Percentiles rank a stretch among this genome's conserved stretches.
phyloP scores from a whole-genome alignment of 495 filamentous ascomycete species.

The Extremus antarcticus region DNA sequence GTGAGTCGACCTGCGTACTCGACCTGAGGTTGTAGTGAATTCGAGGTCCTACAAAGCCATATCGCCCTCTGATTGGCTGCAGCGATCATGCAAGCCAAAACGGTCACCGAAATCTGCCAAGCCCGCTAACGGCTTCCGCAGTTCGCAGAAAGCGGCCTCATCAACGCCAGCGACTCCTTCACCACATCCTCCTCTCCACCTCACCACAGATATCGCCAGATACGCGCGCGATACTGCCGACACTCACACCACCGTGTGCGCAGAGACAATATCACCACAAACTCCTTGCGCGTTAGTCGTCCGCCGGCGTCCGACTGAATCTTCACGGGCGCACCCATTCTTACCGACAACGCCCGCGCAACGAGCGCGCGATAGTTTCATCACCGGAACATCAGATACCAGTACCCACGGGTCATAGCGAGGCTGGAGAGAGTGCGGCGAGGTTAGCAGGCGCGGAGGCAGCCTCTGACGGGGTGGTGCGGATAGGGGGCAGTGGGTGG shows the following conservation, averaged over 20 bases:
- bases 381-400: conserved; percentile 2
- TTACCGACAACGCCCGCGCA: conserved; percentile 1
- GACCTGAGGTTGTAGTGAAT: background rate
- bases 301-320: conserved; percentile 10
- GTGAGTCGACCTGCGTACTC: too few species aligned
- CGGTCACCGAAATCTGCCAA: background rate
- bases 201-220: background rate
- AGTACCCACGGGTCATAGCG: background rate
- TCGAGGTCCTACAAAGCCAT: background rate
- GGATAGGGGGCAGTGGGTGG: conserved; percentile 8
- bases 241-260: background rate
- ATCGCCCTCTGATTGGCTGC: background rate
- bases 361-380: conserved; percentile 8
- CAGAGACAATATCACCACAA: background rate
- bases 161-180: background rate
- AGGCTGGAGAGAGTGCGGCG: background rate
- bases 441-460: conserved; percentile 7
- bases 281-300: conserved; percentile 1
- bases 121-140: conserved; percentile 1
- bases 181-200: background rate
- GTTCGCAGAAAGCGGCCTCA: too few species aligned
- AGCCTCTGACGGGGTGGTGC: conserved; percentile 18
- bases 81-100: background rate
- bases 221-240: conserved; percentile 4
- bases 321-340: conserved; percentile 1